These are phyloP conservation scores for Apiospora koreana DNA, from an alignment of 2,329 filamentous ascomycete genomes.

Conservation along the genomic window DNA sequence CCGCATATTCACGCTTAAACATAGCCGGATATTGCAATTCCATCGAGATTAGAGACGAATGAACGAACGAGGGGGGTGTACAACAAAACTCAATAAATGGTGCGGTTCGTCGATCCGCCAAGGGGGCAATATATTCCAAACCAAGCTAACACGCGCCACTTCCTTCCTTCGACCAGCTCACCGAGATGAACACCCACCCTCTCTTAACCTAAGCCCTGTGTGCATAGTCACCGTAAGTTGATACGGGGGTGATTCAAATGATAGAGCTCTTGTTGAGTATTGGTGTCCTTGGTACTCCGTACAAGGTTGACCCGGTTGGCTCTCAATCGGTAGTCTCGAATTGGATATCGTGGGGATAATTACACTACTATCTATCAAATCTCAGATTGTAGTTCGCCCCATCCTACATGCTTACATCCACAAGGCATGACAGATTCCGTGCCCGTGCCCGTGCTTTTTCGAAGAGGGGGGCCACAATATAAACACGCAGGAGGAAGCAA, in stretches of 20 bases:
- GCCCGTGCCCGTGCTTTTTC: not conserved
- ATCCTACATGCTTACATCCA: not conserved
- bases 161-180: not conserved
- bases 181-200: not conserved
- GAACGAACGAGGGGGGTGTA: not conserved
- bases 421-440: not conserved
- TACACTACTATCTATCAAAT: not conserved
- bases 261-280: not conserved
- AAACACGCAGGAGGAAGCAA: not conserved
- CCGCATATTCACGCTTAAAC: not conserved
- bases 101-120: not conserved
- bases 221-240: not conserved
- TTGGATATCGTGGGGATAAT: not conserved
- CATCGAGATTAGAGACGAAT: not conserved
- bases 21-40: not conserved
- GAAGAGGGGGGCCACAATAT: not conserved
- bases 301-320: not conserved
- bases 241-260: not conserved
- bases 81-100: not conserved
- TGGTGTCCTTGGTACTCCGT: too few relatives aligned
- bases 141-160: conserved; percentile 4
- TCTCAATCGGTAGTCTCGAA: not conserved
- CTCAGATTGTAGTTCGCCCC: not conserved
- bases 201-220: not conserved
- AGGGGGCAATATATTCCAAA: conserved; percentile 2